Evolutionary conservation across 768 basidiomycete genomes (phyloP).

Genomic region (Tylopilus sp.): DNA sequence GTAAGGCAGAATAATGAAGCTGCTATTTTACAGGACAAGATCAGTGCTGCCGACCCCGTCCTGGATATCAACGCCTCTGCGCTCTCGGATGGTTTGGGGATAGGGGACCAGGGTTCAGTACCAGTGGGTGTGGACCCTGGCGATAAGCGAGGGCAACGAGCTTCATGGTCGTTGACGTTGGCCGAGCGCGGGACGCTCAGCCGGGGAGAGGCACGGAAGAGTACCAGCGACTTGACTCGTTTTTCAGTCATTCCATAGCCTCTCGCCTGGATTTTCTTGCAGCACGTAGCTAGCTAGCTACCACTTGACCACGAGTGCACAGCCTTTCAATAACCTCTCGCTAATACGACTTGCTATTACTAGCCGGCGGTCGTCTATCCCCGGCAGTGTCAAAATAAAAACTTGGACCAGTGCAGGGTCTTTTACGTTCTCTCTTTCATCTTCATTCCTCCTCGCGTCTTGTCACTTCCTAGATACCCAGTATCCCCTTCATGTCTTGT

Average conservation of each 20-base stretch:
- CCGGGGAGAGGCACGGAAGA: slow-evolving; percentile 17
- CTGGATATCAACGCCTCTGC: slow-evolving; percentile 25
- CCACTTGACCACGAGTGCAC: too few species aligned
- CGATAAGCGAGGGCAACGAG: slow-evolving; percentile 13
- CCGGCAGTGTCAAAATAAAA: neutral
- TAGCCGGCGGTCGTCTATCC: neutral
- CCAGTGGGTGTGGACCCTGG: neutral
- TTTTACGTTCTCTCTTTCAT: neutral
- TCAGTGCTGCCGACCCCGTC: slow-evolving; percentile 4
- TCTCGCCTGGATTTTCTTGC: too few species aligned
- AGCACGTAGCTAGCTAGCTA: too few species aligned
- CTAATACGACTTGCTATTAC: too few species aligned
- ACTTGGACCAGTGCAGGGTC: neutral
- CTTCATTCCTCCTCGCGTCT: neutral
- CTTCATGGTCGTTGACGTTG: slow-evolving; percentile 23
- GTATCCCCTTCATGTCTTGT: slow-evolving; percentile 33
- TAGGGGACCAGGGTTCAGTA: neutral
- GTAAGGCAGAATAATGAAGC: slow-evolving; percentile 37
- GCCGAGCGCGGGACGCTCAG: slow-evolving; percentile 17
- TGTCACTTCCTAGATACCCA: neutral
- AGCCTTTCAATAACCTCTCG: too few species aligned
- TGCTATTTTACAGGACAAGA: slow-evolving; percentile 9
- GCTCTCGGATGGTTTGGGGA: slow-evolving; percentile 15
- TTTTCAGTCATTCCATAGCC: slow-evolving; percentile 80
- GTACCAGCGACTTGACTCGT: slow-evolving; percentile 19